Percentiles rank a stretch among this genome's conserved stretches.
These are phyloP conservation scores for Phlebiopsis gigantea DNA, from an alignment of 768 basidiomycete genomes.

Conservation along the genomic window DNA sequence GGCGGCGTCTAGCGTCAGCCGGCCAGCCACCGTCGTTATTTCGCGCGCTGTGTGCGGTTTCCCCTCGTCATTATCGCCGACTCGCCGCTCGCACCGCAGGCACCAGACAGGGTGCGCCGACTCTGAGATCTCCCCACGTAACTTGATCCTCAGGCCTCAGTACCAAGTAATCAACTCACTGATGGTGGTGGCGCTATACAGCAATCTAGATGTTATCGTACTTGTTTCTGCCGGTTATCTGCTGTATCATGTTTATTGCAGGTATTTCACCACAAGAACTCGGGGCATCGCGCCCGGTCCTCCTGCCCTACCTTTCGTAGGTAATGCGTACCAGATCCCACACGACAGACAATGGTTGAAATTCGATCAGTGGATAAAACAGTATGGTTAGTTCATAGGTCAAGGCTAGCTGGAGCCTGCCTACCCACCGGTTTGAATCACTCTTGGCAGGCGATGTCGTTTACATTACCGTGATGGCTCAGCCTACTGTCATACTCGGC, in stretches of 20 bases:
- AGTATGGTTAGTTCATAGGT: constrained; percentile 16
- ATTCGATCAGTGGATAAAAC: constrained; percentile 21
- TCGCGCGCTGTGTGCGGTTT: too few species aligned
- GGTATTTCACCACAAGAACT: background rate
- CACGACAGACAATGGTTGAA: constrained; percentile 22
- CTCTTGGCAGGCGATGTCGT: constrained; percentile 8
- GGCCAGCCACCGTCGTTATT: too few species aligned
- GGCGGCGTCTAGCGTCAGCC: too few species aligned
- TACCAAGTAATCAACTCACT: too few species aligned
- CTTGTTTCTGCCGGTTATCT: background rate
- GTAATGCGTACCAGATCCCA: constrained; percentile 23
- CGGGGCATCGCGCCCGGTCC: constrained; percentile 20
- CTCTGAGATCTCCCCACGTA: too few species aligned
- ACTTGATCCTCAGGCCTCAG: too few species aligned
- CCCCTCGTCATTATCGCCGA: too few species aligned
- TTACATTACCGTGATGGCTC: constrained; percentile 6
- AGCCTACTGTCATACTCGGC: constrained; percentile 13
- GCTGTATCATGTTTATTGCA: background rate
- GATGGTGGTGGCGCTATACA: too few species aligned
- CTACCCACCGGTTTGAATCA: background rate
- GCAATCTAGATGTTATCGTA: background rate
- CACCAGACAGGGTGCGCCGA: too few species aligned
- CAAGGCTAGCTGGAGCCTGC: background rate
- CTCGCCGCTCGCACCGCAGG: too few species aligned
- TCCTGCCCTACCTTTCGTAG: constrained; percentile 16